These are phyloP conservation scores for Pestalotiopsis sp. DNA, from an alignment of 2,329 filamentous ascomycete genomes.

Conservation along the genomic window DNA sequence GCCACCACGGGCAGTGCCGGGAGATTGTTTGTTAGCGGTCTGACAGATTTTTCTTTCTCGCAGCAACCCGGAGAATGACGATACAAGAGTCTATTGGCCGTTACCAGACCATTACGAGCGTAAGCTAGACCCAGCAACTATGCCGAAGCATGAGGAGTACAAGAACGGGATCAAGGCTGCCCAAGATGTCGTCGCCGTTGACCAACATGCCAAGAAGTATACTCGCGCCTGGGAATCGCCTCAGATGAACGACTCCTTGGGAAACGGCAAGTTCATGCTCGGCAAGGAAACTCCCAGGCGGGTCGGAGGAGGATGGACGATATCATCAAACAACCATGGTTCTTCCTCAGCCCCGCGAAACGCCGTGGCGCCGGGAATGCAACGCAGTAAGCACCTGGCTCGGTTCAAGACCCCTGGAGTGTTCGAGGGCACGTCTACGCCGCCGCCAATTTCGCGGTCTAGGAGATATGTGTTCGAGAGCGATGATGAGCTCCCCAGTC, in stretches of 20 bases:
- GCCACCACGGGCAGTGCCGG: background rate
- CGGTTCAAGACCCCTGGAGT: background rate
- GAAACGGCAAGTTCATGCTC: background rate
- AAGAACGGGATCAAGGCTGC: background rate
- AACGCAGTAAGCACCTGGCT: background rate
- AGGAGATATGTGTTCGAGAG: background rate
- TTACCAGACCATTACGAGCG: slow-evolving; percentile 7
- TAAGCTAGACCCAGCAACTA: background rate
- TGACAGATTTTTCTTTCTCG: background rate
- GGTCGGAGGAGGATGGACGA: background rate
- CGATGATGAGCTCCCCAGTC: background rate
- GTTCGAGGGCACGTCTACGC: background rate
- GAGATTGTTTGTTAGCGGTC: background rate
- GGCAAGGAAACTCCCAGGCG: background rate
- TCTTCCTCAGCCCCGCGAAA: background rate
- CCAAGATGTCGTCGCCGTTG: background rate
- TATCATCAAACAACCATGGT: background rate
- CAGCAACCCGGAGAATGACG: background rate
- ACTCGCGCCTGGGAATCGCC: background rate
- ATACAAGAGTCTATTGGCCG: background rate
- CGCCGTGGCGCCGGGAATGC: background rate
- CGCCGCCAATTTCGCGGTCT: background rate
- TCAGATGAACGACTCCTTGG: background rate
- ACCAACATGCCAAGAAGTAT: background rate
- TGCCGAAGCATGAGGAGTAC: background rate